These are phyloP conservation scores for Diplotaxis tenuifolia DNA, from an alignment of 345 rosid genomes.

Conservation along the genomic window DNA sequence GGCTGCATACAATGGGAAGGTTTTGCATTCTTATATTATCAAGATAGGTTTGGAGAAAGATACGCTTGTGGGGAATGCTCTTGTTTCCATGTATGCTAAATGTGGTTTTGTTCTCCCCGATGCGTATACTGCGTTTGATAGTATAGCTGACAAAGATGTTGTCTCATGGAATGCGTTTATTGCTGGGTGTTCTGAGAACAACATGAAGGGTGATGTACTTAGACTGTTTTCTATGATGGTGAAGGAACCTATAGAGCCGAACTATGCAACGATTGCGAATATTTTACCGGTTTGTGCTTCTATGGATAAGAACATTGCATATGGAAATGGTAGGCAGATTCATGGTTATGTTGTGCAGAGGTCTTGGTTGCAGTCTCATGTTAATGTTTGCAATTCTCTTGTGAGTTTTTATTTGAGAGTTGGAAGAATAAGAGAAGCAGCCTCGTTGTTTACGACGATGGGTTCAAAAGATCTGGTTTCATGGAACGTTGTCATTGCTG, in stretches of 20 bases:
- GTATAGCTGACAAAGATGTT: conserved; percentile 64
- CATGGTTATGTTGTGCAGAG: conserved; percentile 62
- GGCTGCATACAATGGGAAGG: conserved; percentile 48
- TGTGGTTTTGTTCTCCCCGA: conserved; percentile 48
- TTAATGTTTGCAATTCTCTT: conserved; percentile 68
- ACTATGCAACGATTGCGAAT: conserved; percentile 56
- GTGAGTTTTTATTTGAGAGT: conserved; percentile 67
- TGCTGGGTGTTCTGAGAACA: conserved; percentile 81
- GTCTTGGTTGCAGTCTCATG: conserved; percentile 46
- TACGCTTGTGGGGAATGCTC: conserved; percentile 71
- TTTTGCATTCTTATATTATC: conserved; percentile 48
- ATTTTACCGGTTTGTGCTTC: conserved; percentile 62
- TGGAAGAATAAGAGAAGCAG: conserved; percentile 57
- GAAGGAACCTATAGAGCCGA: conserved; percentile 50
- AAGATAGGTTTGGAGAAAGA: conserved; percentile 62
- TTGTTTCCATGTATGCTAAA: conserved; percentile 81
- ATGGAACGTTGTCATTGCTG: conserved; percentile 80
- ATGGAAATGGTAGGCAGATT: conserved; percentile 54
- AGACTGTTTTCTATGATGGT: conserved; percentile 60
- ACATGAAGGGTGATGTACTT: conserved; percentile 50
- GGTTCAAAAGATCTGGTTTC: conserved; percentile 70
- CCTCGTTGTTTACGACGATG: conserved; percentile 58
- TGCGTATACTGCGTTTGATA: conserved; percentile 55
- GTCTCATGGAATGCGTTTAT: conserved; percentile 89
- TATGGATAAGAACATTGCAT: conserved; percentile 42